phyloP scores from a whole-genome alignment of 768 basidiomycete species.

The Rhodotorula paludigena region DNA sequence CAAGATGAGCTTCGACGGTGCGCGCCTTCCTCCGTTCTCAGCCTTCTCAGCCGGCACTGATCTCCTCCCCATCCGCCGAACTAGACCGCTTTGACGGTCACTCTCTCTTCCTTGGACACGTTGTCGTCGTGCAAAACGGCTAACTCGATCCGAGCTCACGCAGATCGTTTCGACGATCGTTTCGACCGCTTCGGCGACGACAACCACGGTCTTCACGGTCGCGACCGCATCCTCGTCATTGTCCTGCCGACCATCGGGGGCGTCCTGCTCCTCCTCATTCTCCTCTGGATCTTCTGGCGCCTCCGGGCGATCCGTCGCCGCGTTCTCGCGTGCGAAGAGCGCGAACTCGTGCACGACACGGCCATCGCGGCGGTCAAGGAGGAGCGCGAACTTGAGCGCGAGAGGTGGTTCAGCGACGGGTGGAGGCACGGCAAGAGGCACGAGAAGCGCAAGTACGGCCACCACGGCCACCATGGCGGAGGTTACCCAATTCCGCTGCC shows the following conservation, averaged over 20 bases:
- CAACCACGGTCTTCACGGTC: not conserved
- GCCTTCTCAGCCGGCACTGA: no score
- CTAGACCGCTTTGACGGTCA: not conserved
- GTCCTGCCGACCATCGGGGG: not conserved
- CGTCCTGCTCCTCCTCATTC: not conserved
- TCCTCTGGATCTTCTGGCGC: not conserved
- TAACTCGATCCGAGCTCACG: not conserved
- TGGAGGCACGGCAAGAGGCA: not conserved
- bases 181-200: not conserved
- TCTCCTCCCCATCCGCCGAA: no score
- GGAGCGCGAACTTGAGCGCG: not conserved
- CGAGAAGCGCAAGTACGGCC: not conserved
- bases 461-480: no score
- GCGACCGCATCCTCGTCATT: not conserved
- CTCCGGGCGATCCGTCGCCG: not conserved
- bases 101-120: not conserved
- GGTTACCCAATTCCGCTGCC: no score
- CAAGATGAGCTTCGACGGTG: not conserved
- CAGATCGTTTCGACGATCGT: not conserved
- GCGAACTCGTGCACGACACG: not conserved
- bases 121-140: no score
- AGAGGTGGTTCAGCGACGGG: not conserved
- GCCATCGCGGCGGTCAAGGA: not conserved
- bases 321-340: conserved; percentile 1
- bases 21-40: not conserved